Evolutionary conservation across 768 basidiomycete genomes (phyloP), one percentile per base, ranked within the genome.

Genomic region (Boletus insuetus): DNA sequence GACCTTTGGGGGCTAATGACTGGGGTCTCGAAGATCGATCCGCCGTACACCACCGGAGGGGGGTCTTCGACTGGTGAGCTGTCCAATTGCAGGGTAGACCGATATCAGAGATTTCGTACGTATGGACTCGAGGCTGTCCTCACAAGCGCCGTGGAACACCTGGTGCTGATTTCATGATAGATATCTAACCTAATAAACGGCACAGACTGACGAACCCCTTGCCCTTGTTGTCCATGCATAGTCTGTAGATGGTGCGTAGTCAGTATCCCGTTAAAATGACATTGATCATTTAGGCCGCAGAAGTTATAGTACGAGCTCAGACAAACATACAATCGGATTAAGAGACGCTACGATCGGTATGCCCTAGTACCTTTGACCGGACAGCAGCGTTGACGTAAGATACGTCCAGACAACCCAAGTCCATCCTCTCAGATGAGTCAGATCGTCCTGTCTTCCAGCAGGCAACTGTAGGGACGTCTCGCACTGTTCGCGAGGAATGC

Each of bases 341-440:
- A 49, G 11, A 46, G 19, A 44, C 14, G 7, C 8, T 17, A 17
- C 39, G 29, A 43, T 29, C 29, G 4, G 29, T 20, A 19, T 20
- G 35, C 32, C 16, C 17, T 48, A 56, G 37, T 24, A 7, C 26
- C 32, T 40, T 46, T 46, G 45, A 35, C 44, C n/a, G 6, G 51
- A 17, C 1, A 56, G 16, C 17, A 64, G 29, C 16, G 41, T 47
- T 3, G 65, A 60, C 45, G 55, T 26, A 39, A 68, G 13, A 53
- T 55, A 60, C 35, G 49, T 51, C 61, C 64, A 55, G 20, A 56
- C 11, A 37, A 37, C 48, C 58, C 56, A 56, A 41, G 24, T 46
- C 60, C 60, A 55, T 31, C 64, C 52, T 38, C 41, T 53, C 14
- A 22, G 29, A 9, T 29, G 29, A 29, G 29, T 29, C 29, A 29